Conservation (phyloP, 768 basidiomycete species). For the Agaricus subrufescens region DNA sequence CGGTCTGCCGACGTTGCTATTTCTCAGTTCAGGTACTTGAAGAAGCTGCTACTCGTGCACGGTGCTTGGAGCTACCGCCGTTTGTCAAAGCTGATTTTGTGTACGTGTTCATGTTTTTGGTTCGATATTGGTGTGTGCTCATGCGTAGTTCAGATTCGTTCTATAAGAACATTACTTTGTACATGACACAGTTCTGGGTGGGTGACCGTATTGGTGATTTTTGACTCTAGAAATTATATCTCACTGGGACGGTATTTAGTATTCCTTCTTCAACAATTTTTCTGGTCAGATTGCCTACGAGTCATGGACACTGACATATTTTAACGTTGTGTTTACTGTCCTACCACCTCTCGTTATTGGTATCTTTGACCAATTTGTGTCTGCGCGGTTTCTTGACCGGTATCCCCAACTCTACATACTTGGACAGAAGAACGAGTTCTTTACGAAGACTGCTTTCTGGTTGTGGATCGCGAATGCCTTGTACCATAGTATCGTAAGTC, state of each 20-base stretch:
- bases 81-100: constrained; percentile 91
- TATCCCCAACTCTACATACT: constrained; percentile 96
- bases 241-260: constrained; percentile 44
- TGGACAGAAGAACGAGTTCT: constrained; percentile 93
- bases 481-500: constrained; percentile 80
- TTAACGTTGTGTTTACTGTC: constrained; percentile 95
- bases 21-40: constrained; percentile 93
- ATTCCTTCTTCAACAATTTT: constrained; percentile 98
- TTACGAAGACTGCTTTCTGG: constrained; percentile 89
- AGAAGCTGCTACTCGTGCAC: constrained; percentile 93
- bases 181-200: constrained; percentile 99
- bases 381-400: constrained; percentile 91
- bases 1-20: constrained; percentile 97
- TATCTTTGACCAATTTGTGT: constrained; percentile 97
- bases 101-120: constrained; percentile 41
- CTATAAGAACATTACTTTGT: constrained; percentile 98
- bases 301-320: constrained; percentile 97
- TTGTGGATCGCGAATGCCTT: constrained; percentile 86
- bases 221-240: neutral
- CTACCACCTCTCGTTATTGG: constrained; percentile 97
- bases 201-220: constrained; percentile 8
- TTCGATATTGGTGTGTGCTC: neutral
- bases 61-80: constrained; percentile 99
- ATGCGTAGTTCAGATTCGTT: constrained; percentile 68
- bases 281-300: constrained; percentile 98